Percentiles rank a stretch among this genome's conserved stretches.
Evolutionary conservation across 257 asterid genomes (phyloP).

Genomic region (Fraxinus excelsior): DNA sequence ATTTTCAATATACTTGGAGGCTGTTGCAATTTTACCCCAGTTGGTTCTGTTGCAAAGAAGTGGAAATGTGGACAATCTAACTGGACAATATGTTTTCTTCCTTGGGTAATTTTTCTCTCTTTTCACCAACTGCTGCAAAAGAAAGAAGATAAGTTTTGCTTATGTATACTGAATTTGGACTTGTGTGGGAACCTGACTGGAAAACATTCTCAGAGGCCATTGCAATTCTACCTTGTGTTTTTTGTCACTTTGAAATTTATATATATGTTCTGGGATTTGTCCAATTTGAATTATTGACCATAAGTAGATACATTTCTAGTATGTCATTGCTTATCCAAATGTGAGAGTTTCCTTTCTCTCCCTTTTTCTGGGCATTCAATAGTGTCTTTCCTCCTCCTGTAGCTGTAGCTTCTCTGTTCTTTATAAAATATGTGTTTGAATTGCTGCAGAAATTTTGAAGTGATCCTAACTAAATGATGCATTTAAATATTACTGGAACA

Average conservation of each 20-base stretch:
- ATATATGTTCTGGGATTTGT: not conserved
- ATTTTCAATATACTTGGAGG: constrained; percentile 80
- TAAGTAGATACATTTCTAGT: not conserved
- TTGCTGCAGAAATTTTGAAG: not conserved
- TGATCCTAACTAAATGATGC: not conserved
- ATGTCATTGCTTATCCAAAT: not conserved
- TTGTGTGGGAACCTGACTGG: not conserved
- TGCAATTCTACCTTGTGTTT: not conserved
- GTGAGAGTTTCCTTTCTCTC: not conserved
- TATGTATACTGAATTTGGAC: constrained; percentile 7
- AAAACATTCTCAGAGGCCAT: not conserved
- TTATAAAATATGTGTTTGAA: too few relatives aligned
- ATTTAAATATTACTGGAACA: not conserved
- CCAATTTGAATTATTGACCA: not conserved
- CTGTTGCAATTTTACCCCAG: constrained; percentile 84
- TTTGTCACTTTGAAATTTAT: not conserved
- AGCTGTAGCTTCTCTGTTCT: not conserved
- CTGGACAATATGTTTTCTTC: constrained; percentile 90
- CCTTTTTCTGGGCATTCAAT: not conserved
- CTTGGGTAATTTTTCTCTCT: constrained; percentile 68
- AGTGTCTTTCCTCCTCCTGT: not conserved
- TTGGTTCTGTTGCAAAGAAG: constrained; percentile 93
- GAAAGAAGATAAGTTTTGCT: constrained; percentile 3
- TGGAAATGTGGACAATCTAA: constrained; percentile 92
- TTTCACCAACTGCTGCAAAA: not conserved